Conservation (phyloP, 129 eudicot genomes). For the Kitagawia praeruptora region DNA sequence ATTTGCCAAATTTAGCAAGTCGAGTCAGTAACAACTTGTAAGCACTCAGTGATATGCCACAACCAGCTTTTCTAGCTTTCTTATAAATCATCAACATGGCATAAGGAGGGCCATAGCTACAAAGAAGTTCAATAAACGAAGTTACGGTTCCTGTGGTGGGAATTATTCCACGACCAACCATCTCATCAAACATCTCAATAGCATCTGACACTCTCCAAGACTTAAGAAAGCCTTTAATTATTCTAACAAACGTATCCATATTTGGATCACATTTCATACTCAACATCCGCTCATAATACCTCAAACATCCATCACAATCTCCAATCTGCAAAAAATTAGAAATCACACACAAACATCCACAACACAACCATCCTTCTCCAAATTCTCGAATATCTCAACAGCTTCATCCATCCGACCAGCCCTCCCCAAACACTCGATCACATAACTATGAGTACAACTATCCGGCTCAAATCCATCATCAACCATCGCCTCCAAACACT, state of each 20-base stretch:
- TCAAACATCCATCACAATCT: slow-evolving; percentile 55
- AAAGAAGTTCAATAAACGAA: slow-evolving; percentile 44
- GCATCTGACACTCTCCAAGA: slow-evolving; percentile 76
- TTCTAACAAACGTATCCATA: slow-evolving; percentile 45
- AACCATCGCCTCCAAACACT: slow-evolving; percentile 57
- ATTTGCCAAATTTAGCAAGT: slow-evolving; percentile 79
- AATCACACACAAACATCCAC: slow-evolving; percentile 47
- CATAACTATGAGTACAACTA: slow-evolving; percentile 44
- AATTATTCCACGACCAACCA: slow-evolving; percentile 44
- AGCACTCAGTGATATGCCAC: slow-evolving; percentile 50
- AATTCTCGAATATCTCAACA: slow-evolving; percentile 43
- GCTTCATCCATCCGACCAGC: slow-evolving; percentile 57
- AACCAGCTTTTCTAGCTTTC: slow-evolving; percentile 62
- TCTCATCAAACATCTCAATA: slow-evolving; percentile 68
- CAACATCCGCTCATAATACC: slow-evolving; percentile 49
- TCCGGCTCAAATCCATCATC: slow-evolving; percentile 65
- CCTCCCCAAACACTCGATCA: slow-evolving; percentile 84
- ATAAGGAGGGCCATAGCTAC: slow-evolving; percentile 88
- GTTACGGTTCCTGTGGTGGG: slow-evolving; percentile 66
- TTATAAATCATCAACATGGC: slow-evolving; percentile 76
- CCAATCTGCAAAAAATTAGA: slow-evolving; percentile 40
- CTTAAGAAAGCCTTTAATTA: slow-evolving; percentile 54
- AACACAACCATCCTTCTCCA: slow-evolving; percentile 30
- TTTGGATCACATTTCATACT: slow-evolving; percentile 43
- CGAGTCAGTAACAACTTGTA: slow-evolving; percentile 71